These are phyloP conservation scores for Periconia digitata DNA, from an alignment of 2,329 filamentous ascomycete species.

Conservation along the genomic window DNA sequence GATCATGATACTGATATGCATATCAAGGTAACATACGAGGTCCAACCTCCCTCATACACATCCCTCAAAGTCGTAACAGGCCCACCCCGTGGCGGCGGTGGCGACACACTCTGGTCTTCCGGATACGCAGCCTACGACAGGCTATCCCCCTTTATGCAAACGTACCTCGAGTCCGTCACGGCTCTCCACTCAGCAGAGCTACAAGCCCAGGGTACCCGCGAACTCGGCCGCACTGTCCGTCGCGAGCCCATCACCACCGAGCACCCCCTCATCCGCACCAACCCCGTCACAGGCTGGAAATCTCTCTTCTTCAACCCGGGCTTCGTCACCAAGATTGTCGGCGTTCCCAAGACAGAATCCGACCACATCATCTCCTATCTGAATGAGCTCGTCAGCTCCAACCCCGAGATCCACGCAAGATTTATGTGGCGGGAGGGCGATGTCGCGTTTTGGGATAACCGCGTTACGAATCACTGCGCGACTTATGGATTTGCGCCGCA, in stretches of 20 bases:
- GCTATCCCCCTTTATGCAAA: slow-evolving; percentile 59
- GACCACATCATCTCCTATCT: slow-evolving; percentile 56
- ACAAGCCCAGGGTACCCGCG: slow-evolving; percentile 54
- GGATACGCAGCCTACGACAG: slow-evolving; percentile 62
- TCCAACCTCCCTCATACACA: slow-evolving; percentile 61
- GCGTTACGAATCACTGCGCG: slow-evolving; percentile 57
- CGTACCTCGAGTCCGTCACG: slow-evolving; percentile 59
- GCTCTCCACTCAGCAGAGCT: slow-evolving; percentile 59
- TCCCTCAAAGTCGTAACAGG: slow-evolving; percentile 57
- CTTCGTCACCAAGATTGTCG: slow-evolving; percentile 61
- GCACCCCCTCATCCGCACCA: slow-evolving; percentile 60
- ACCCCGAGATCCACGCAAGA: slow-evolving; percentile 69
- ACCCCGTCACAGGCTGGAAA: slow-evolving; percentile 66
- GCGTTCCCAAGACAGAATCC: slow-evolving; percentile 58
- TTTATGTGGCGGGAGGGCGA: slow-evolving; percentile 67
- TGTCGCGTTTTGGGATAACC: slow-evolving; percentile 70
- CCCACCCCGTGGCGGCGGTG: slow-evolving; percentile 57
- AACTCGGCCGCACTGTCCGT: slow-evolving; percentile 54
- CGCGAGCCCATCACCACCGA: slow-evolving; percentile 56
- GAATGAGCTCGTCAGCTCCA: slow-evolving; percentile 58
- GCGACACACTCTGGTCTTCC: slow-evolving; percentile 60
- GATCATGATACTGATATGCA: not conserved
- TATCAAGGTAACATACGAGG: slow-evolving; percentile 60
- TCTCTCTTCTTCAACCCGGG: slow-evolving; percentile 61
- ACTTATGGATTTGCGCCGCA: slow-evolving; percentile 61